A percentile compares a stretch with the other conserved stretches of the same genome.
phyloP scores from a whole-genome alignment of 768 basidiomycete genomes.

The Kwoniella europaea region DNA sequence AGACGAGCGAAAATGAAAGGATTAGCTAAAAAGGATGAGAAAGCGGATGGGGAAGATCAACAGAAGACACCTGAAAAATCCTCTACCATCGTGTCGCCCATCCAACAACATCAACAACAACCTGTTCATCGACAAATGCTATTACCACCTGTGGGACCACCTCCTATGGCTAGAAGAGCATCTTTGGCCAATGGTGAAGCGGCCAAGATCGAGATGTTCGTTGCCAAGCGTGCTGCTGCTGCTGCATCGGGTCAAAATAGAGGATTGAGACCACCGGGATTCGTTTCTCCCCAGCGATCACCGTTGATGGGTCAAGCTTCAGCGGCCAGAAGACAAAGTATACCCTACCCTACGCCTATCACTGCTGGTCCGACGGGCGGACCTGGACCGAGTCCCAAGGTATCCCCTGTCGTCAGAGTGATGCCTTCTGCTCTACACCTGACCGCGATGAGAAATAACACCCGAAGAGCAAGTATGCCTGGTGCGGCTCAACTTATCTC shows the following conservation, averaged over 20 bases:
- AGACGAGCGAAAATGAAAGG: constrained; percentile 51
- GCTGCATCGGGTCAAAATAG: constrained; percentile 9
- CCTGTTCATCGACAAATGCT: constrained; percentile 8
- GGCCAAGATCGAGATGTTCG: constrained; percentile 41
- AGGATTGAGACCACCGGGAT: constrained; percentile 18
- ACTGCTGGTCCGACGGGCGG: constrained; percentile 9
- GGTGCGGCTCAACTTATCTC: constrained; percentile 45
- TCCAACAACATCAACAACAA: not conserved
- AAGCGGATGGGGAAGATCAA: constrained; percentile 22
- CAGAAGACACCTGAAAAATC: constrained; percentile 25
- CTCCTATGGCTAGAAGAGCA: constrained; percentile 42
- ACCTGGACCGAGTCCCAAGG: constrained; percentile 30
- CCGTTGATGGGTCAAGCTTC: constrained; percentile 16
- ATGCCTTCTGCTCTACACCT: constrained; percentile 48
- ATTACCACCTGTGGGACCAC: constrained; percentile 25
- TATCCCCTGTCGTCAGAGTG: constrained; percentile 35
- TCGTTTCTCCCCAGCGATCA: constrained; percentile 28
- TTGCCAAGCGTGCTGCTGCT: constrained; percentile 35
- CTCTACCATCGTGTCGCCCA: not conserved
- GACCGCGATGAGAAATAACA: constrained; percentile 48
- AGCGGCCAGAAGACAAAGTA: constrained; percentile 47
- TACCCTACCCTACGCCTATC: constrained; percentile 54
- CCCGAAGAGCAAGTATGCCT: constrained; percentile 46
- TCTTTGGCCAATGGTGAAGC: constrained; percentile 49
- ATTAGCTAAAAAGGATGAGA: constrained; percentile 40